Base-by-base conservation (phyloP, 352 stramenopile species). In the Globisporangium spinosum region DNA sequence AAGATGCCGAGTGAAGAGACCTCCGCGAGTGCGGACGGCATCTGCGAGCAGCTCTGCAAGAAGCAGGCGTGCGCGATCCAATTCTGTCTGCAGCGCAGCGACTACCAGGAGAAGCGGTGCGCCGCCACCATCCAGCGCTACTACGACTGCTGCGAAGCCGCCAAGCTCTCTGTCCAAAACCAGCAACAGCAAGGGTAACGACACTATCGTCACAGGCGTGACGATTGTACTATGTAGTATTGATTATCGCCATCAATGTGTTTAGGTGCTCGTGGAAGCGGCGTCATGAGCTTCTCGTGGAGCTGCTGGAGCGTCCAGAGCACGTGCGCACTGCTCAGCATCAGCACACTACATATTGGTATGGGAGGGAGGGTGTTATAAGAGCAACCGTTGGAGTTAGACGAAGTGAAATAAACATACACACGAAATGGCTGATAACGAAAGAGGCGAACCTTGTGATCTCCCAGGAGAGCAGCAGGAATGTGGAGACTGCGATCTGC, bases 31-130 rank as follows among this genome's bases (percentile, higher is more conserved):
- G 22, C 56, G 20, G 56, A 32, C 23, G 38, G 22, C 55, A 51
- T 90, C 20, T 93, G 82, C 69, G 77, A 92, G 69, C 74, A 71
- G 8, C 58, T 75, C 40, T 95, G 88, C 70, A 87, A 87, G 75
- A 80, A 87, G 65, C 77, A 90, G 22, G 88, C 85, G 20, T 95
- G 86, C 57, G 83, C 83, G 53, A 94, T 94, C 74, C 88, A 95
- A 74, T 81, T 82, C 66, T 95, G 88, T 77, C 74, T 95, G 40
- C 78, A 91, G 77, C 84, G 80, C 20, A 74, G 71, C 56, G 75
- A 75, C 27, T 94, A 95, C 64, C 84, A 95, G 67, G 85, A 95
- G 68, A 83, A 49, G 70, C 82, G 77, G 58, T 95, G 88, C 69
- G 62, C 70, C 17, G 74, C 72, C 9, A 71, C 81, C 27, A 91